Evolutionary conservation across 306 rosid genomes (phyloP).

Genomic region (Begonia masoniana): DNA sequence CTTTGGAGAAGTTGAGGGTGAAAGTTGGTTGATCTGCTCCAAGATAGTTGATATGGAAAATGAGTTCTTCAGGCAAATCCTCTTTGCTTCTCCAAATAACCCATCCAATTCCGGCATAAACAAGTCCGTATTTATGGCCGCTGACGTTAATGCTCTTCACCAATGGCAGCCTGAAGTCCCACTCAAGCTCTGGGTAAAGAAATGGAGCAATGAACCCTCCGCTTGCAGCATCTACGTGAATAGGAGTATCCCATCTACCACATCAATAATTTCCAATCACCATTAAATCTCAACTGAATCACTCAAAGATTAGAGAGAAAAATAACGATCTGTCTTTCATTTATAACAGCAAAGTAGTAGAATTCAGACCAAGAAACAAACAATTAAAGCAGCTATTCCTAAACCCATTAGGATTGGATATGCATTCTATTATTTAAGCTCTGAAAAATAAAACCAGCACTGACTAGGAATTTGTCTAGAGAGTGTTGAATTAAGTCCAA

Average conservation of each 20-base stretch:
- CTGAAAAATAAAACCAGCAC: no score
- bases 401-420: no score
- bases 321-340: no score
- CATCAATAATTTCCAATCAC: no score
- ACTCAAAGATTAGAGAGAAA: no score
- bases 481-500: no score
- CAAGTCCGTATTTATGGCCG: constrained; percentile 76
- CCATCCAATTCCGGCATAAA: constrained; percentile 82
- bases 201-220: constrained; percentile 84
- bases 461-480: no score
- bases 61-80: constrained; percentile 51
- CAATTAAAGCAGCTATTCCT: no score
- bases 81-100: constrained; percentile 45
- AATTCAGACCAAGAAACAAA: no score
- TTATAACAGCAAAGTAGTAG: no score
- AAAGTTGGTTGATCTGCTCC: constrained; percentile 28
- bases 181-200: constrained; percentile 59
- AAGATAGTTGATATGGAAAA: constrained; percentile 35
- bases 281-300: no score
- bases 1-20: constrained; percentile 29
- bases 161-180: constrained; percentile 73
- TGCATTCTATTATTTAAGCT: no score
- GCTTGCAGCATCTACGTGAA: constrained; percentile 80
- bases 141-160: constrained; percentile 87
- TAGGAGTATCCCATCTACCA: constrained; percentile 59